Evolutionary conservation across 495 filamentous ascomycete genomes (phyloP).

Genomic region (Talaromyces adpressus): DNA sequence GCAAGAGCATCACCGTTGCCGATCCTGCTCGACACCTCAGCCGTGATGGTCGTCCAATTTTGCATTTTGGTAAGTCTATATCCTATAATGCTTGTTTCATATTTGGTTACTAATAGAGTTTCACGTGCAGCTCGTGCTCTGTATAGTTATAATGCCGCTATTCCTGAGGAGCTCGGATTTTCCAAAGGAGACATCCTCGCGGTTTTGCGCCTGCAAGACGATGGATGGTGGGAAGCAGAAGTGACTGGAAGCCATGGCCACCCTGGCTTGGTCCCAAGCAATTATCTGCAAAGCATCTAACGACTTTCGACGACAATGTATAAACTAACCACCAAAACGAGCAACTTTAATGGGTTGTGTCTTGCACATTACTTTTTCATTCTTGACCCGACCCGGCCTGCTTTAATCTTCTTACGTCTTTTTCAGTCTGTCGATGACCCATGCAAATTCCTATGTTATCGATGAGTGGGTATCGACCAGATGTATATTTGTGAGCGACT

Average conservation of each 20-base stretch:
- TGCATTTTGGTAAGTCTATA: constrained; percentile 78
- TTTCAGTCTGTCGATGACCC: not conserved
- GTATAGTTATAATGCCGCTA: constrained; percentile 90
- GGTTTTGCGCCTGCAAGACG: constrained; percentile 87
- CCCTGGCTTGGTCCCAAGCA: constrained; percentile 88
- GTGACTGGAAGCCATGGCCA: constrained; percentile 68
- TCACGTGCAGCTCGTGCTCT: constrained; percentile 69
- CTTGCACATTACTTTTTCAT: not conserved
- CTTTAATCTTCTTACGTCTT: not conserved
- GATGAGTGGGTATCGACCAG: not conserved
- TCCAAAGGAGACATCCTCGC: constrained; percentile 87
- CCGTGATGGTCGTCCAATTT: constrained; percentile 75
- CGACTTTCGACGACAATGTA: constrained; percentile 10
- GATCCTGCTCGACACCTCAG: constrained; percentile 63
- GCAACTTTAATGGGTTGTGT: not conserved
- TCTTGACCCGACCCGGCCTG: not conserved
- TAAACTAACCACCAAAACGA: not conserved
- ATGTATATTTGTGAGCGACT: constrained; percentile 8
- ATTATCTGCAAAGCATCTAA: constrained; percentile 73
- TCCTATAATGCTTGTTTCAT: not conserved
- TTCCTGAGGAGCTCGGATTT: constrained; percentile 91
- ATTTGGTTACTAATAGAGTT: constrained; percentile 10
- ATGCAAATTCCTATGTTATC: not conserved
- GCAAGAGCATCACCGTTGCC: constrained; percentile 66
- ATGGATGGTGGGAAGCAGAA: constrained; percentile 99